These are phyloP conservation scores for Arctostaphylos glauca DNA, from an alignment of 148 eudicot species.

Conservation along the genomic window DNA sequence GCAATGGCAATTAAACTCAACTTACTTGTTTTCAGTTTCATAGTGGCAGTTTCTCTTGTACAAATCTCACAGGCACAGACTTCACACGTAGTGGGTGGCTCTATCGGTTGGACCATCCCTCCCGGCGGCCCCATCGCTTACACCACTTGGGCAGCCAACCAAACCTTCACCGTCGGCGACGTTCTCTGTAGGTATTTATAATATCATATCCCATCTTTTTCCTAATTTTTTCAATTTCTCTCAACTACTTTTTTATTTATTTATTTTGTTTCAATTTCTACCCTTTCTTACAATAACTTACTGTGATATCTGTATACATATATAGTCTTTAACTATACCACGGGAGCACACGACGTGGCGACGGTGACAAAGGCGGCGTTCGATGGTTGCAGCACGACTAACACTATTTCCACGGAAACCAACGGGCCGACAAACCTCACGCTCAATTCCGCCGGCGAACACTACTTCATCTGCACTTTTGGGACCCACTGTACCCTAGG, in stretches of 20 bases:
- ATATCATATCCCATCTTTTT: too few relatives aligned
- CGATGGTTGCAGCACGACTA: conserved; percentile 18
- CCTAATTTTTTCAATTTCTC: too few relatives aligned
- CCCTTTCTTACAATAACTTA: too few relatives aligned
- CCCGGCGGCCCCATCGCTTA: conserved; percentile 25
- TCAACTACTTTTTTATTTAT: too few relatives aligned
- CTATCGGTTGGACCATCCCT: conserved; percentile 38
- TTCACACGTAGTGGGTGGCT: conserved; percentile 32
- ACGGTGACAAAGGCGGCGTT: conserved; percentile 24
- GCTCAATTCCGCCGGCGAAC: conserved; percentile 28
- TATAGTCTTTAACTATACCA: conserved; percentile 33
- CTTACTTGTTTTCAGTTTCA: neutral
- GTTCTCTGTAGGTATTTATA: conserved; percentile 49
- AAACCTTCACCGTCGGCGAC: conserved; percentile 57
- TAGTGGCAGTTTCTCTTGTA: neutral
- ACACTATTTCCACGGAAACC: conserved; percentile 5
- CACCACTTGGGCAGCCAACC: conserved; percentile 51
- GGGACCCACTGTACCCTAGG: conserved; percentile 34
- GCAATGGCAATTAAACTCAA: neutral
- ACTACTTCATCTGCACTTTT: conserved; percentile 44
- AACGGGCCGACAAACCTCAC: conserved; percentile 40
- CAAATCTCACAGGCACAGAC: conserved; percentile 28
- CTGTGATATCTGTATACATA: too few relatives aligned
- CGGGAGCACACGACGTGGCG: conserved; percentile 37
- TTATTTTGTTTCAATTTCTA: too few relatives aligned